These are phyloP conservation scores for Darksidea phi DNA, from an alignment of 495 filamentous ascomycete genomes.

Conservation along the genomic window DNA sequence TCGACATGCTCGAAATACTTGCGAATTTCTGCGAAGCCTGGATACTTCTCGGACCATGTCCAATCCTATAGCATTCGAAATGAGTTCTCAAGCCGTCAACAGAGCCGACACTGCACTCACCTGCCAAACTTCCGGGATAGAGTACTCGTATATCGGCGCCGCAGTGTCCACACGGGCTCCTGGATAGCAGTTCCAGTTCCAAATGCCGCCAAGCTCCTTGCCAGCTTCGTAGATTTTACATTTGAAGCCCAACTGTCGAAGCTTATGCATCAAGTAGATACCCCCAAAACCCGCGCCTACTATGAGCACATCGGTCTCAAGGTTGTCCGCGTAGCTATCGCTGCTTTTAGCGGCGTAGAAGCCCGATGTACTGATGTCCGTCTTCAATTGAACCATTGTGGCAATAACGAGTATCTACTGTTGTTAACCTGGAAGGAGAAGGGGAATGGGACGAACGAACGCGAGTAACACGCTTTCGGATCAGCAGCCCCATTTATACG, in stretches of 20 bases:
- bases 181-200: conserved; percentile 51
- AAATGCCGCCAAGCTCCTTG: conserved; percentile 52
- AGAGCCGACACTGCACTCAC: conserved; percentile 9
- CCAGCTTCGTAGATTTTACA: conserved; percentile 51
- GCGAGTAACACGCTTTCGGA: neutral
- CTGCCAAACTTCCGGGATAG: conserved; percentile 45
- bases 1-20: conserved; percentile 50
- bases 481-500: neutral
- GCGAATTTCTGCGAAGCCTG: conserved; percentile 43
- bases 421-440: neutral
- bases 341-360: conserved; percentile 4
- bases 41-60: conserved; percentile 49
- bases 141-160: conserved; percentile 47
- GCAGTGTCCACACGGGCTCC: conserved; percentile 49
- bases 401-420: neutral
- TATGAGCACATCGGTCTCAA: conserved; percentile 50
- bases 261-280: conserved; percentile 45
- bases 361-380: conserved; percentile 34
- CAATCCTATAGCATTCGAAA: conserved; percentile 38
- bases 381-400: conserved; percentile 33
- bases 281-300: conserved; percentile 56
- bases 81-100: too few species aligned
- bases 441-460: neutral
- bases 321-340: conserved; percentile 31
- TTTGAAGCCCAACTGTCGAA: conserved; percentile 48